Conservation (phyloP, 805 yeast genomes). For the Candida coquimbonensis region DNA sequence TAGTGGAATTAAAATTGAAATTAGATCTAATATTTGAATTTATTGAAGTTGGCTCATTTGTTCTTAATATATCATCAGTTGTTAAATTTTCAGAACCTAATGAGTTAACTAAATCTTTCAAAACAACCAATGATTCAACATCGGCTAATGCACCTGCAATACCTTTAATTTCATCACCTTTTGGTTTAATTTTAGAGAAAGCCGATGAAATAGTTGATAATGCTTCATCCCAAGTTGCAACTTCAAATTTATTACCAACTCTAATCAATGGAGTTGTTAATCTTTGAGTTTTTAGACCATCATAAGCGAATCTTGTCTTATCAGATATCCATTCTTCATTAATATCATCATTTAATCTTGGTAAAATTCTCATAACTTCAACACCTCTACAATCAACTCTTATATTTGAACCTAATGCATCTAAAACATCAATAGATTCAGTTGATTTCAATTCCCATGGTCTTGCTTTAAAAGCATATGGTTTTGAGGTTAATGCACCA, state of each 20-base stretch:
- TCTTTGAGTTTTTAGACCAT: slow-evolving; percentile 81
- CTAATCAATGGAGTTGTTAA: slow-evolving; percentile 74
- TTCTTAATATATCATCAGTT: slow-evolving; percentile 47
- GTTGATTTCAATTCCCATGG: slow-evolving; percentile 92
- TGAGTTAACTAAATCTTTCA: slow-evolving; percentile 70
- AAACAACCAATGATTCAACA: slow-evolving; percentile 74
- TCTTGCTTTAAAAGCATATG: slow-evolving; percentile 86
- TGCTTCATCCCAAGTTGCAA: slow-evolving; percentile 86
- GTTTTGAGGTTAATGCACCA: slow-evolving; percentile 85
- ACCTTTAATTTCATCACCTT: slow-evolving; percentile 70
- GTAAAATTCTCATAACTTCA: slow-evolving; percentile 81
- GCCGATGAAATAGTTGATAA: slow-evolving; percentile 62
- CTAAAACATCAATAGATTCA: slow-evolving; percentile 78
- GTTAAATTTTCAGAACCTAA: slow-evolving; percentile 78
- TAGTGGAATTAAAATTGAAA: slow-evolving; percentile 72
- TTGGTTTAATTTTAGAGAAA: slow-evolving; percentile 46
- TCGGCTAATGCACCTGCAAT: slow-evolving; percentile 77
- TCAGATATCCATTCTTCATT: slow-evolving; percentile 92
- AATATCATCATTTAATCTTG: slow-evolving; percentile 78
- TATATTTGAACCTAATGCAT: slow-evolving; percentile 75
- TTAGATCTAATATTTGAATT: slow-evolving; percentile 74
- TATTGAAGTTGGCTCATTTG: slow-evolving; percentile 46
- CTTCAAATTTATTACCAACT: slow-evolving; percentile 59
- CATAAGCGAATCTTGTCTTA: slow-evolving; percentile 79
- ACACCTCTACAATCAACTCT: slow-evolving; percentile 84